Base-by-base conservation (phyloP, 1,284 basidiomycete genomes). In the Lentinula novae-zelandiae region DNA sequence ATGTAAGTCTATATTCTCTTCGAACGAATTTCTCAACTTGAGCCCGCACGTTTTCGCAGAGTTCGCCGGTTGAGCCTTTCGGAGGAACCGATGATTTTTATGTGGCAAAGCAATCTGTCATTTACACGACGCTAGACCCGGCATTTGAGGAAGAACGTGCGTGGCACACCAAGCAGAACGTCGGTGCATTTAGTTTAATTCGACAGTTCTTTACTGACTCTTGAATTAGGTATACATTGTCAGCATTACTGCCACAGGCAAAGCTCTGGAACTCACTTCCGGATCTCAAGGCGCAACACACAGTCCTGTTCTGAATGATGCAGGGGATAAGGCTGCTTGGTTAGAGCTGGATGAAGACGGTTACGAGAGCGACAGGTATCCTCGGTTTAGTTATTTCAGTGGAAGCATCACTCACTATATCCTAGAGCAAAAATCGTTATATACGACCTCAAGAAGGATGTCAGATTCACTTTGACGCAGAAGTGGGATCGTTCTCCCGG, bases 71-170 rank as follows among this genome's bases (percentile, higher is more conserved):
- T 58, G 92, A 95, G 70, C 91, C 93, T 3, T 88, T 95, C 71
- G 89, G 91, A 42, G 85, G 85, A 51, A 80, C 83, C 2, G 83
- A 90, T 64, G 90, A 94, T 72, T 94, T 90, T 66, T 86, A 90
- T 64, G 76, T 94, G 50, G 90, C 90, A 2, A 69, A 75, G 0
- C 78, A 78, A 6, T 80, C 87, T 60, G 80, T 96, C 53, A 80
- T 93, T n/a, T 89, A 95, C 68, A 92, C 92, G 1, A 80, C 93
- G 58, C 95, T 95, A 71, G 89, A 95, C 66, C 87, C 91, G 1
- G 69, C 82, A 62, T 78, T 94, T 31, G 84, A 85, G 9, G 76
- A 82, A 31, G 42, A 36, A 12, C 52, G 36, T 54, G 89, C 93
- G 1, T 85, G 78, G 82, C 91, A 93, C 71, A 93, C 91, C 2